Evolutionary conservation across 2,329 filamentous ascomycete species (phyloP), one percentile per base, ranked within the genome.

Genomic region (Hymenotorrendiella dingleyae): DNA sequence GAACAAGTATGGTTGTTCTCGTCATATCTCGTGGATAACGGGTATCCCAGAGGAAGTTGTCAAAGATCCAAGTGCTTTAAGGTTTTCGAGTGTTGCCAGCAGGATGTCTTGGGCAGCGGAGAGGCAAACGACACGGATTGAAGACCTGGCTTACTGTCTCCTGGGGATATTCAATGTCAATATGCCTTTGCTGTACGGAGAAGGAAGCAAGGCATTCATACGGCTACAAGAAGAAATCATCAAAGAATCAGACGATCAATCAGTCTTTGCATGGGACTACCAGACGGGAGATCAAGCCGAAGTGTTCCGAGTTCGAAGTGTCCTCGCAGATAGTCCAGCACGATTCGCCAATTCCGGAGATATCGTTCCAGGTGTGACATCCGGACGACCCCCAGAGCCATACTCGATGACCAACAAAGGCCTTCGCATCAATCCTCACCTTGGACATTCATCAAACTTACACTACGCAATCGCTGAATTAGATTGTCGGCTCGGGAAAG

Each of bases 131-230:
- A 37, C 8, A 27, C 16, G 23, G 11, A 23, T 26, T 17, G 22
- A 37, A 11, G 35, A 37, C n/a, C 9, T 26, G 23, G 35, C 38
- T 7, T 41, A 41, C 27, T 41, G 14, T 26, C 6, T 34, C 2
- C 19, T 35, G 7, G 38, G 38, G 12, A 37, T 37, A 10, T 37
- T 12, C 16, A 16, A 17, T 16, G 16, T 37, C n/a, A 17, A n/a
- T 10, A 16, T 37, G 23, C 23, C 35, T 9, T 4, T 37, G 17
- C 4, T 37, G 12, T 37, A 37, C 27, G 35, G 35, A 7, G 35
- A 37, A 27, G 23, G 23, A 27, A 17, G 6, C 12, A 27, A 27
- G 7, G 30, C 30, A 5, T 21, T 34, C 22, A 10, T 17, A 20
- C 17, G 30, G 19, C 30, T 34, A 20, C 30, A 20, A 21, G 9